Base-by-base conservation (phyloP, 768 basidiomycete species). In the Hemileccinum rubropunctum region DNA sequence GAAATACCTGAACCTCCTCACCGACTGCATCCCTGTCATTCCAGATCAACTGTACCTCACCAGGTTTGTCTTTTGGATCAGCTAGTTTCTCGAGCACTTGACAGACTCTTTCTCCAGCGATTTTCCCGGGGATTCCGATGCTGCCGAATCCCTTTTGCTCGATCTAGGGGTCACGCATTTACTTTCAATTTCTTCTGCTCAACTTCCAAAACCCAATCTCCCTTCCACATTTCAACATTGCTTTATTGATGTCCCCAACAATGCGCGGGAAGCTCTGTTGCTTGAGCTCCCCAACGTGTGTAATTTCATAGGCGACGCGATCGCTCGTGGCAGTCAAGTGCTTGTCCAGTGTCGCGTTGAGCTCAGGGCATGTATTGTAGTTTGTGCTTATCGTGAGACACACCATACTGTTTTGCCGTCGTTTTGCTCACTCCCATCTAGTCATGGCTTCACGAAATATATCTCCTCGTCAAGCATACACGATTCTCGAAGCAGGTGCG, bases 271-370 rank as follows among this genome's bases (percentile, higher is more conserved):
- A 17, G 71, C 63, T 4, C 64, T 82, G 11, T 54, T 83, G 4
- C 58, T 79, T 20, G 69, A 72, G 7, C 68, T 84, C 4, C 76
- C 76, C 11, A 68, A 66, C 6, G 65, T 73, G n/a, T 77, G 76
- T 47, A 57, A 61, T 34, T 81, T 77, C 50, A 71, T 82, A n/a
- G 59, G 65, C 14, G 60, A 73, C 20, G 76, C 77, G 0, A 57
- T 78, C 7, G 58, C 65, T 9, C 58, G 50, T 32, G 72, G 72
- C 6, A 77, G 77, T 3, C 68, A 66, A 27, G 76, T 84, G 15
- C 76, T 85, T 20, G 74, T 85, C 18, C 75, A 82, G 62, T 82
- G 73, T 32, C 65, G 69, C 12, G 68, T 73, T n/a, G 83, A 84
- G 51, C 72, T 75, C 10, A 73, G 76, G 41, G 80, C 81, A 15